Conservation (phyloP, 257 asterid species). For the Anisodus tanguticus region DNA sequence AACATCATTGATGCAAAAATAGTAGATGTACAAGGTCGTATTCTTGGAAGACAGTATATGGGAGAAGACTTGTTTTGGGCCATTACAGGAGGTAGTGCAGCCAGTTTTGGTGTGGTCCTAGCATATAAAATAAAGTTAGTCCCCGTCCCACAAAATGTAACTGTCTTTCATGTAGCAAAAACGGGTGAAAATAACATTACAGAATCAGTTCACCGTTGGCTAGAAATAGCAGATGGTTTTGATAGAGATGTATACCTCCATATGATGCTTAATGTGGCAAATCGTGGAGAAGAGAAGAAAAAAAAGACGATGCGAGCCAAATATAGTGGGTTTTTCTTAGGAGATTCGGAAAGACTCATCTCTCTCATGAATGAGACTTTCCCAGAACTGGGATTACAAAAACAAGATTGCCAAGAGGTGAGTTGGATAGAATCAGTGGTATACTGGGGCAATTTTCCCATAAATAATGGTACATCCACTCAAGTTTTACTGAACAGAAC, state of each 20-base stretch:
- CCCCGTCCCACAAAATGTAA: slow-evolving; percentile 9
- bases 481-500: slow-evolving; percentile 34
- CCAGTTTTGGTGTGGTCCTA: not conserved
- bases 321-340: slow-evolving; percentile 23
- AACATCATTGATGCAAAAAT: slow-evolving; percentile 1
- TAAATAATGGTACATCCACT: slow-evolving; percentile 36
- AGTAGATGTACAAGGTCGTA: not conserved
- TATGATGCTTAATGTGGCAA: not conserved
- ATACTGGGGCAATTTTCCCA: slow-evolving; percentile 35
- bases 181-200: not conserved
- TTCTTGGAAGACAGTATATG: not conserved
- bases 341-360: not conserved
- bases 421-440: slow-evolving; percentile 26
- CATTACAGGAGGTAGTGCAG: not conserved
- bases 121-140: slow-evolving; percentile 4
- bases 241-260: not conserved
- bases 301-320: not conserved
- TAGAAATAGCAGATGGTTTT: not conserved
- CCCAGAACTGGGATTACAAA: slow-evolving; percentile 9
- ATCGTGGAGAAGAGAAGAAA: no score
- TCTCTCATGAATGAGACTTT: slow-evolving; percentile 18
- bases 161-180: not conserved
- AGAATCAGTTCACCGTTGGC: not conserved
- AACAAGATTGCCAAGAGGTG: slow-evolving; percentile 21
- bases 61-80: slow-evolving; percentile 26